Conservation (phyloP, 305 asterid species). For the Fraxinus greggii region DNA sequence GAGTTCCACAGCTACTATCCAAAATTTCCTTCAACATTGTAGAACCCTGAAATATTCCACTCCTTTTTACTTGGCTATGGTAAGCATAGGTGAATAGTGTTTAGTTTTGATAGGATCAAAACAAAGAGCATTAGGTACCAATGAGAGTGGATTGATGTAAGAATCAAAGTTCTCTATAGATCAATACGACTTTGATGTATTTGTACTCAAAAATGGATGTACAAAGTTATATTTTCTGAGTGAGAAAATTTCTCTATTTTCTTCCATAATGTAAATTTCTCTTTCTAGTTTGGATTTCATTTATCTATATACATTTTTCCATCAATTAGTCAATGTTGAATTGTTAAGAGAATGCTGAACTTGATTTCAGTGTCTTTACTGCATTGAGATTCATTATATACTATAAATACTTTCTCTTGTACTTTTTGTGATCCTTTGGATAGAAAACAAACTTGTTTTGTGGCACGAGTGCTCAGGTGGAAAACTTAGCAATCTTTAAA, state of each 20-base stretch:
- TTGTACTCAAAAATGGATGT: constrained; percentile 12
- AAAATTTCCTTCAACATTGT: constrained; percentile 64
- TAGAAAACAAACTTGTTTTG: neutral
- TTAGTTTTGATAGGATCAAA: constrained; percentile 3
- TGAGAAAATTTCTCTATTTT: neutral
- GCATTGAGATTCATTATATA: neutral
- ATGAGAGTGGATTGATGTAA: constrained; percentile 3
- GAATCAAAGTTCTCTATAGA: constrained; percentile 1
- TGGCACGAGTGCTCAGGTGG: neutral
- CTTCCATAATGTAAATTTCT: neutral
- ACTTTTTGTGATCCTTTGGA: neutral
- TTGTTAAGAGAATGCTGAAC: neutral
- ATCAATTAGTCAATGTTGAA: neutral
- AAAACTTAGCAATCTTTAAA: neutral
- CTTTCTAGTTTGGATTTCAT: neutral
- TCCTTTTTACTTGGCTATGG: neutral
- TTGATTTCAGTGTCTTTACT: neutral
- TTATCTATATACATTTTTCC: neutral
- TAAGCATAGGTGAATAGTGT: neutral
- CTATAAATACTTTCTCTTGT: neutral
- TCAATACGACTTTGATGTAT: constrained; percentile 7
- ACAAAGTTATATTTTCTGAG: neutral
- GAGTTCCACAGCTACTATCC: constrained; percentile 78
- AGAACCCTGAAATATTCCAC: constrained; percentile 33
- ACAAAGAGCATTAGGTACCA: constrained; percentile 9